These are phyloP conservation scores for Leishmania guyanensis DNA, from an alignment of 208 protist species.

Conservation along the genomic window DNA sequence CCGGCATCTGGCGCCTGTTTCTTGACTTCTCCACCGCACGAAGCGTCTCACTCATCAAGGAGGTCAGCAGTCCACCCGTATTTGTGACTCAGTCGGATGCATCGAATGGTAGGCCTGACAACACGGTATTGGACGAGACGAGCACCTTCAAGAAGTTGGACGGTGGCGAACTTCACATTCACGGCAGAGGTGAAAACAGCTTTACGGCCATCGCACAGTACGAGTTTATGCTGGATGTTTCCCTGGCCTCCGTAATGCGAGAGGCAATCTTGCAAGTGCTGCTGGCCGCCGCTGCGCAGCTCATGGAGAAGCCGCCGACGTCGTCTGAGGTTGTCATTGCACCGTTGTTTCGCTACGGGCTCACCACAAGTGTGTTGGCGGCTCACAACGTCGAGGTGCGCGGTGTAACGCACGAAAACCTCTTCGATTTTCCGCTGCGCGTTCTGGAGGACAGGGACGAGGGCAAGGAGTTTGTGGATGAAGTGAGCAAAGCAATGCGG, in stretches of 20 bases:
- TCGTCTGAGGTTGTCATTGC: slow-evolving; percentile 43
- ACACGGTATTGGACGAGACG: slow-evolving; percentile 46
- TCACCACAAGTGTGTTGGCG: slow-evolving; percentile 50
- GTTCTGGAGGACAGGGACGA: slow-evolving; percentile 64
- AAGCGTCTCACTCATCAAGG: slow-evolving; percentile 57
- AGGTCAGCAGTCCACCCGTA: slow-evolving; percentile 49
- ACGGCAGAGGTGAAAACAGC: slow-evolving; percentile 64
- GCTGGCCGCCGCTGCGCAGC: slow-evolving; percentile 40
- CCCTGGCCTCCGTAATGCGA: slow-evolving; percentile 45
- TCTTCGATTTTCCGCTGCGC: slow-evolving; percentile 41
- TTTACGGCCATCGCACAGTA: slow-evolving; percentile 80
- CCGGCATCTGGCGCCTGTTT: slow-evolving; percentile 51
- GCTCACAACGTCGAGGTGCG: slow-evolving; percentile 54
- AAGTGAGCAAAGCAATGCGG: slow-evolving; percentile 70
- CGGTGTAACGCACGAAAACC: slow-evolving; percentile 26
- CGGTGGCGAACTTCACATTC: slow-evolving; percentile 65
- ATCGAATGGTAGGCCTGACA: slow-evolving; percentile 28
- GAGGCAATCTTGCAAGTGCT: slow-evolving; percentile 59
- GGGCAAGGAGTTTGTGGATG: slow-evolving; percentile 68
- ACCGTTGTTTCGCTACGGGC: slow-evolving; percentile 70
- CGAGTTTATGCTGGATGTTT: slow-evolving; percentile 53
- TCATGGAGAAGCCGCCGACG: slow-evolving; percentile 34
- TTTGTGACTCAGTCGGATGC: slow-evolving; percentile 37
- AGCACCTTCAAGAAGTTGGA: slow-evolving; percentile 52
- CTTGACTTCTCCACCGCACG: slow-evolving; percentile 68